These are phyloP conservation scores for Protoeuglena noctilucae DNA, from an alignment of 139 green algal species.

Conservation along the genomic window DNA sequence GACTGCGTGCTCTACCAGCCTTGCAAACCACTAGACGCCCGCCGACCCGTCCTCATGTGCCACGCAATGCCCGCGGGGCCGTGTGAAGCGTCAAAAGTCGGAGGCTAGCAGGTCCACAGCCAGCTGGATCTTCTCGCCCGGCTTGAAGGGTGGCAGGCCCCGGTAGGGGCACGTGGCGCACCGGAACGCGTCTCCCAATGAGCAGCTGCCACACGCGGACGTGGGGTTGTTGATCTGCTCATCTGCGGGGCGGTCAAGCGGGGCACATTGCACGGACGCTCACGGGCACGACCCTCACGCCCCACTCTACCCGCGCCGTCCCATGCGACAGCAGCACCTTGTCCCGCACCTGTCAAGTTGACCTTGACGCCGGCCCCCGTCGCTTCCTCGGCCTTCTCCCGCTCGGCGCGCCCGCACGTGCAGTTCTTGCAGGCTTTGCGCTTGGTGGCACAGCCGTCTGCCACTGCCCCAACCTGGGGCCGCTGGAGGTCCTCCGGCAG, in stretches of 20 bases:
- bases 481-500: conserved; percentile 64
- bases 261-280: too few species aligned
- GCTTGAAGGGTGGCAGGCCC: conserved; percentile 79
- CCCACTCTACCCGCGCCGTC: too few species aligned
- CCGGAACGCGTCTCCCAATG: conserved; percentile 86
- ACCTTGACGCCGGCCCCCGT: conserved; percentile 18
- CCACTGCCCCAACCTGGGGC: neutral
- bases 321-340: too few species aligned
- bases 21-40: too few species aligned
- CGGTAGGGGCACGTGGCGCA: conserved; percentile 85
- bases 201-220: conserved; percentile 76
- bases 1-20: too few species aligned
- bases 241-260: too few species aligned
- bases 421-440: conserved; percentile 94
- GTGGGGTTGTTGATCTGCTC: conserved; percentile 85
- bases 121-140: conserved; percentile 71
- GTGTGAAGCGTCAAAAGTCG: conserved; percentile 50
- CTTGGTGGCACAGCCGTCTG: conserved; percentile 6
- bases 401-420: conserved; percentile 78
- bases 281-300: too few species aligned
- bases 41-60: too few species aligned
- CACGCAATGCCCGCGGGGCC: too few species aligned
- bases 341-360: conserved; percentile 63
- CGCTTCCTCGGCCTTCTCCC: too few species aligned
- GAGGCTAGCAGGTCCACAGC: conserved; percentile 42